Evolutionary conservation across 805 yeast species (phyloP), one percentile per base, ranked within the genome.

Genomic region (Jamesozyma rosinii): DNA sequence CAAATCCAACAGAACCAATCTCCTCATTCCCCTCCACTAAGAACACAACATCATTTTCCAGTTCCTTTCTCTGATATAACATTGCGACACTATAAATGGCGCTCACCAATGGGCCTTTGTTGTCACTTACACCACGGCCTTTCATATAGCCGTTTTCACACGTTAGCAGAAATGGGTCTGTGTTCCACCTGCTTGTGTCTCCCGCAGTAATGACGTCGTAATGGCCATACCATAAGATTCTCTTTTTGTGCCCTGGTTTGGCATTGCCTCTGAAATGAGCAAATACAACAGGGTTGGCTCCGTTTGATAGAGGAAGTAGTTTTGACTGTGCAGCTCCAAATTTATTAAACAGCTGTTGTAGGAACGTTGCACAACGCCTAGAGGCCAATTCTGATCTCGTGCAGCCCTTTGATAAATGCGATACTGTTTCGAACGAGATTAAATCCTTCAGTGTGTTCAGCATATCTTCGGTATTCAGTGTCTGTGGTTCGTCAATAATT

Each of bases 11-110:
- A 0, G 95, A 85, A 1, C 97, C 97, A 44, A 85, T 75, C 61
- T 90, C 98, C 63, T 92, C 98, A 61, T 88, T 96, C 37, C 98
- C 98, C 64, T 90, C 98, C 39, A 90, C 71, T 14, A 90, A 57
- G 53, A 92, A 89, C 0, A 83, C 78, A 3, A 90, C 81, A 59
- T 90, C 95, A 37, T 81, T 72, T 5, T 69, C 67, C 18, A 92
- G 69, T 37, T 74, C 63, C 0, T 70, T 65, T 10, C 66, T 63
- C 24, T 74, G 74, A 42, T 66, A 66, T 13, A 87, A 63, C 42
- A 83, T 86, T 0, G 92, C 89, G 17, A 83, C 95, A 0, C 95
- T 86, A 63, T 79, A 88, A 2, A 90, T 72, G 0, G 96, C 81
- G 1, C 96, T 95, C 11, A 88, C 64, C 8, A 83, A 67, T 0